Evolutionary conservation across 345 rosid genomes (phyloP).

Genomic region (Geranium rotundifolium): DNA sequence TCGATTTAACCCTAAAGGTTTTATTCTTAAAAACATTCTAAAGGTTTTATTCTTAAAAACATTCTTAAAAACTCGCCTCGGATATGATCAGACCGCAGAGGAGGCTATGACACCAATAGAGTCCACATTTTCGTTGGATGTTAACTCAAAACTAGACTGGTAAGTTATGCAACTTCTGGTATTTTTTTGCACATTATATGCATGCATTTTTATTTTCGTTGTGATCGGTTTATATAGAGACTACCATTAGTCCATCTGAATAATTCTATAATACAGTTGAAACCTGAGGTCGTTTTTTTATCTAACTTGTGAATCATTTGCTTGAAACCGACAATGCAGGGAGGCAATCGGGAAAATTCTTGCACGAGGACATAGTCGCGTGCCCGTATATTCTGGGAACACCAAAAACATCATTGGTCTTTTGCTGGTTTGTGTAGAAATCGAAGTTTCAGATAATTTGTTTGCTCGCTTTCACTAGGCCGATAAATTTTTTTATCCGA

Average conservation of each 20-base stretch:
- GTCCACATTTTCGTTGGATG: constrained; percentile 87
- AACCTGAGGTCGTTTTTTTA: no score
- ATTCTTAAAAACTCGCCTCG: background rate
- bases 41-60: constrained; percentile 16
- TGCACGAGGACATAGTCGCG: constrained; percentile 92
- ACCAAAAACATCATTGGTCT: constrained; percentile 88
- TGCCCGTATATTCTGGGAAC: constrained; percentile 84
- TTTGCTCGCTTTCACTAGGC: no score
- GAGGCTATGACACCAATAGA: constrained; percentile 99
- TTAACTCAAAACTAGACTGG: constrained; percentile 93
- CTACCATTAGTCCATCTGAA: no score
- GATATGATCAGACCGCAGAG: constrained; percentile 65
- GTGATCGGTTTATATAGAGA: no score
- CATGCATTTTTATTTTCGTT: no score
- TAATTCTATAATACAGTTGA: no score
- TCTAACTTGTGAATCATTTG: background rate
- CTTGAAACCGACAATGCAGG: constrained; percentile 31
- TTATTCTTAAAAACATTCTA: background rate
- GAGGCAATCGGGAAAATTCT: constrained; percentile 86
- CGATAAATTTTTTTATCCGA: background rate
- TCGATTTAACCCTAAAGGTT: constrained; percentile 94
- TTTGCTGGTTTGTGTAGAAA: constrained; percentile 53
- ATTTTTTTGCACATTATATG: no score
- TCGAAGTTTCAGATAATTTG: background rate
- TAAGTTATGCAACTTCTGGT: constrained; percentile 4